Evolutionary conservation across 2,329 filamentous ascomycete species (phyloP), one percentile per base, ranked within the genome.

Genomic region (Cladosporium phlei): DNA sequence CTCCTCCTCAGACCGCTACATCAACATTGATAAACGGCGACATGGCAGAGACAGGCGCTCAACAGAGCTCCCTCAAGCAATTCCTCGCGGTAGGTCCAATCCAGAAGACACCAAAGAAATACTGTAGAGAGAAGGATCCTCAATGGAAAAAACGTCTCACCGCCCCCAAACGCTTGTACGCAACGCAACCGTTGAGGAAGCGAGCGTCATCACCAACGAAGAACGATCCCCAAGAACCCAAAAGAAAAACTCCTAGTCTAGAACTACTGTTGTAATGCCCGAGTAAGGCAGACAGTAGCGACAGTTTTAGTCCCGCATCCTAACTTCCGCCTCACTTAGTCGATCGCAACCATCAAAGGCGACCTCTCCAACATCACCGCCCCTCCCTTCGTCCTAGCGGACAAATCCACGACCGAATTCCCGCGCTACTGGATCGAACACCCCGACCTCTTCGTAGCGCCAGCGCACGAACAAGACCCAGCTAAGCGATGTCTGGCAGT

Each of bases 401-500:
- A 69, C 43, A 67, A 71, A 19, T 71, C 68, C 0, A 73, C 70
- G 1, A 69, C 69, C 3, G 68, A 72, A 44, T 66, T 73, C 40
- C 69, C 70, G 10, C 65, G 70, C 17, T 73, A 71, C 51, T 72
- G 68, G 69, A 69, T 69, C 21, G 69, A 72, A 35, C 66, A 70
- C 49, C 69, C 69, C 2, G 60, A 65, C 6, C 57, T 76, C 0
- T 75, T 76, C 53, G 59, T 69, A 21, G 67, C 69, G 3, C 70
- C 73, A 4, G 70, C 71, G 1, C 53, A 59, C 8, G 70, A 69
- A 50, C 40, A 59, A 9, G 64, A 67, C 25, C 61, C 68, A 0
- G 66, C 67, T 17, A 59, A 64, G 22, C 60, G 73, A 8, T 66
- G 69, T 5, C 57, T 76, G 7, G 63, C 71, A 7, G 69, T 76